Conservation (phyloP, 169 alveolate genomes). For the Cryptosporidium muris region DNA sequence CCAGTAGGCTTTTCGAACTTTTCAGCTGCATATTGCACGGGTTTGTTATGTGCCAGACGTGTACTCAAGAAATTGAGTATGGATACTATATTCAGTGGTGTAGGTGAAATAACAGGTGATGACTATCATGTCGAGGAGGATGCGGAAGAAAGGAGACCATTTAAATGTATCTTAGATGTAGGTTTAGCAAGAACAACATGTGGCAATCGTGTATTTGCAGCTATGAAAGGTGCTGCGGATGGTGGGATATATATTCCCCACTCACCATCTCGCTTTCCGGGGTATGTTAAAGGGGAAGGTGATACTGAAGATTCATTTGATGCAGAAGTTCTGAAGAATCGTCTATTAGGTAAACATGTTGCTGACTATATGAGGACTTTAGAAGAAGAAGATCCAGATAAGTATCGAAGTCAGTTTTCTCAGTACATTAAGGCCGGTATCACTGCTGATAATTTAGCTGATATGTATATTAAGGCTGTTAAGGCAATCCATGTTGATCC, state of each 20-base stretch:
- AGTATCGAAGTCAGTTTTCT: slow-evolving; percentile 93
- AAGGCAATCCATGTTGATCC: slow-evolving; percentile 95
- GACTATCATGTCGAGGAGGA: slow-evolving; percentile 94
- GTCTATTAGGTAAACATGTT: slow-evolving; percentile 98
- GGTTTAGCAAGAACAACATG: slow-evolving; percentile 98
- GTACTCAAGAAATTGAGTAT: slow-evolving; percentile 90
- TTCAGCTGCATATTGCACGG: slow-evolving; percentile 99
- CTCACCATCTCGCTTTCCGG: slow-evolving; percentile 98
- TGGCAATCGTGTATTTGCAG: slow-evolving; percentile 99
- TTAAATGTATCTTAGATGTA: slow-evolving; percentile 98
- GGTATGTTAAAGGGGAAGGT: slow-evolving; percentile 88
- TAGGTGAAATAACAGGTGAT: slow-evolving; percentile 93
- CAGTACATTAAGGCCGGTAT: slow-evolving; percentile 92
- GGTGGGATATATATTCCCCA: slow-evolving; percentile 99
- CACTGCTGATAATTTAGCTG: slow-evolving; percentile 94
- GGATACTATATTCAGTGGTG: slow-evolving; percentile 92
- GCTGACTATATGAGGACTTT: slow-evolving; percentile 95
- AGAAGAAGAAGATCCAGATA: slow-evolving; percentile 96
- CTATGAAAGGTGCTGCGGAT: slow-evolving; percentile 99
- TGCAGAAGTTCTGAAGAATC: slow-evolving; percentile 96
- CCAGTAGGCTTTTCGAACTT: slow-evolving; percentile 98
- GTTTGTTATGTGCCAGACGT: slow-evolving; percentile 98
- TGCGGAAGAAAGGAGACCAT: slow-evolving; percentile 96
- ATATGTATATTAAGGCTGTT: slow-evolving; percentile 96
- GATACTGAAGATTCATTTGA: slow-evolving; percentile 93